Conservation (phyloP, 2,329 filamentous ascomycete genomes). For the Sordariomycetes sp. region DNA sequence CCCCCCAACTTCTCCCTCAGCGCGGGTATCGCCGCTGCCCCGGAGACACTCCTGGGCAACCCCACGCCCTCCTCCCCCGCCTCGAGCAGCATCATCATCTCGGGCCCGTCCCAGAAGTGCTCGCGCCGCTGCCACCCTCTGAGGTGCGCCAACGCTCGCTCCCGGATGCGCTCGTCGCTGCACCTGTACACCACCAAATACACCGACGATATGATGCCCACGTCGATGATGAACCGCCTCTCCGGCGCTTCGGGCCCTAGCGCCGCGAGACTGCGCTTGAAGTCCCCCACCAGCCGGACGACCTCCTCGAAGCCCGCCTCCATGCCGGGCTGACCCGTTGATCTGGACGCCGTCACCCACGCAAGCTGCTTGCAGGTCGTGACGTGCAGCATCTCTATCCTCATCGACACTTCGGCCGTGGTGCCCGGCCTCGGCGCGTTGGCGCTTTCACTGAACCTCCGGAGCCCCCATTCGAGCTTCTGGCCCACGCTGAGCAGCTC, state of each 20-base stretch:
- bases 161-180: background rate
- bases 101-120: conserved; percentile 4
- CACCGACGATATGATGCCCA: conserved; percentile 1
- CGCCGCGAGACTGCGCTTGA: background rate
- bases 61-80: background rate
- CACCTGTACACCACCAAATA: conserved; percentile 1
- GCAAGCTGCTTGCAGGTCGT: background rate
- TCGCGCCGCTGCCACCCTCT: conserved; percentile 2
- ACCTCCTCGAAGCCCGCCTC: background rate
- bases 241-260: background rate
- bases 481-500: background rate
- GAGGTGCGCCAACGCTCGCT: background rate
- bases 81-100: background rate
- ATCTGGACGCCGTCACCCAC: background rate
- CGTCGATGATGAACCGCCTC: conserved; percentile 1
- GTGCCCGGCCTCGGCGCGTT: background rate
- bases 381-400: conserved; percentile 3
- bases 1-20: background rate
- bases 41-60: background rate
- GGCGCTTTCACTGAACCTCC: background rate
- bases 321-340: background rate
- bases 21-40: background rate
- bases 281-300: background rate
- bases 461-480: background rate
- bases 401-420: background rate